Evolutionary conservation across 1,139 yeast species (phyloP).

Genomic region (Blastobotrys persicus): DNA sequence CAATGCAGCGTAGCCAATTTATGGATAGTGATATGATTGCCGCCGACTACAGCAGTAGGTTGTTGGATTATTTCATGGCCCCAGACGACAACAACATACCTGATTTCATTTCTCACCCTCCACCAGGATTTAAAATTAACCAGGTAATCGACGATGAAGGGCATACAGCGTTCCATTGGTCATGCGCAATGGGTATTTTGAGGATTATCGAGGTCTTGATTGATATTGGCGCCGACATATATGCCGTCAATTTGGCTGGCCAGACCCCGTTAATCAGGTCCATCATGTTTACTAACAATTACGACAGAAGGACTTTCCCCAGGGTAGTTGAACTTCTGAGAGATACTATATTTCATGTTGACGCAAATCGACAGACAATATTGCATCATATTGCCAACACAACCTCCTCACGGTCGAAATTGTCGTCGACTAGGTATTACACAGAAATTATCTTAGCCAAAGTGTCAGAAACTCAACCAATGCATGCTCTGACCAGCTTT

Average conservation of each 20-base stretch:
- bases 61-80: constrained; percentile 59
- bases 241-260: constrained; percentile 71
- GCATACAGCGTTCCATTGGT: constrained; percentile 96
- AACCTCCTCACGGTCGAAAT: constrained; percentile 56
- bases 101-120: constrained; percentile 67
- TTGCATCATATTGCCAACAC: constrained; percentile 77
- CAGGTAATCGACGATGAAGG: constrained; percentile 93
- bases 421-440: constrained; percentile 77
- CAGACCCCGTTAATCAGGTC: constrained; percentile 83
- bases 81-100: constrained; percentile 77
- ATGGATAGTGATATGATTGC: constrained; percentile 37
- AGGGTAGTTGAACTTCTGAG: constrained; percentile 67
- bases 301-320: constrained; percentile 72
- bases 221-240: constrained; percentile 71
- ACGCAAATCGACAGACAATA: constrained; percentile 63
- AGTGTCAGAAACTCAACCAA: constrained; percentile 57
- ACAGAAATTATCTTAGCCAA: constrained; percentile 73
- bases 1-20: constrained; percentile 22
- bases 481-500: constrained; percentile 50
- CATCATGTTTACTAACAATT: constrained; percentile 83
- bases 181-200: constrained; percentile 84
- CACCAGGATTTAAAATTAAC: constrained; percentile 76
- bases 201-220: constrained; percentile 68
- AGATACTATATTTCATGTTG: constrained; percentile 62
- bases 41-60: constrained; percentile 44